Base-by-base conservation (phyloP, 768 basidiomycete genomes). In the Phanerochaete sordida region DNA sequence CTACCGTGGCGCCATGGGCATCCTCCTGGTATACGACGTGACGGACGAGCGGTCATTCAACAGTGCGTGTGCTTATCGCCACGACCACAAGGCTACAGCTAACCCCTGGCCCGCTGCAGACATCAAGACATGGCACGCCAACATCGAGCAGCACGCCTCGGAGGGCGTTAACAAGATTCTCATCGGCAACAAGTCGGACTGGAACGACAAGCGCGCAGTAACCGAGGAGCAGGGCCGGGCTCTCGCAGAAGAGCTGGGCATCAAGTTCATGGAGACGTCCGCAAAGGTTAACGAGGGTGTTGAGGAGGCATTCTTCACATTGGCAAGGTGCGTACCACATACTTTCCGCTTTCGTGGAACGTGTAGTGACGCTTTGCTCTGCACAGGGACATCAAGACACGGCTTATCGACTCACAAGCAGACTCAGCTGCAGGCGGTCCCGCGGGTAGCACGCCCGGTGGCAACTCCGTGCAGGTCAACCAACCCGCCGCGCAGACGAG, bases 91-190 rank as follows among this genome's bases (percentile, higher is more conserved):
- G 37, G 31, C 47, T 35, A 13, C 31, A 16, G n/a, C 43, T 45
- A 13, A 55, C 43, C n/a, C 43, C 13, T 54, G 11, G 48, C 4
- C 24, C n/a, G 13, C 26, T 37, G 27, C 69, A 98, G 96, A 98
- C 78, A 95, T 98, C 74, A 92, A 95, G 65, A 96, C 93, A 65
- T 98, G 97, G 97, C 93, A 98, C 75, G 77, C 89, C 35, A 98
- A 98, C 73, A 95, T 98, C 65, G 97, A 98, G 75, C 96, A 98
- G 72, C 95, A 98, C 72, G 97, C 97, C 37, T 97, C 96, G 1
- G 94, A 98, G 65, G 95, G 94, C 37, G 97, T 98, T 64, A 98
- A 98, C 86, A 98, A 98, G 85, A 93, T 99, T 62, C 86, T 98
- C 55, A 92, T 98, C 65, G 97, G 97, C 39, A 99, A 99, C 81